Evolutionary conservation across 352 stramenopile genomes (phyloP), one percentile per base, ranked within the genome.

Genomic region (Phytophthora boehmeriae): DNA sequence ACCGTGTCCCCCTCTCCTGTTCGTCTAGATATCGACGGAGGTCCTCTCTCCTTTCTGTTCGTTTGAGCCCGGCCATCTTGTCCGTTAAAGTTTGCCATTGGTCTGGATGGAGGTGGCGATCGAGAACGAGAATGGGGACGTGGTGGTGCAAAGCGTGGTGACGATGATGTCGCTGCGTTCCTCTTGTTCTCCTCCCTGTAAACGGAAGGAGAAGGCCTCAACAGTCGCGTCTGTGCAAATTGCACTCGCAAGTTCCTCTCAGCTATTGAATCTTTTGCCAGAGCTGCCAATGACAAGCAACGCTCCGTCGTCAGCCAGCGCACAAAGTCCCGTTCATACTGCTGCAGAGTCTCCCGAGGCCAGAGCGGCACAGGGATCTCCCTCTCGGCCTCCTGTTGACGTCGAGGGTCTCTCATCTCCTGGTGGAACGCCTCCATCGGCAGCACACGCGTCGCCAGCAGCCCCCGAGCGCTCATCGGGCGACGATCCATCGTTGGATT

Each of bases 301-400:
- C 34, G 47, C n/a, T 28, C 36, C 5, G 22, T n/a, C 5, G 22
- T n/a, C 43, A 76, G 44, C 68, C 68, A 76, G 4, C 45, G 47
- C 2, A 9, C 14, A 45, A 82, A 82, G 4, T 51, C 35, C 13
- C 44, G 43, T 38, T 82, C 69, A 38, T 64, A 76, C 19, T 77
- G 55, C 20, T 56, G 55, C 3, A 55, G n/a, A 41, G 25, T 67
- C 47, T 82, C 73, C 5, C 63, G 67, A 5, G 67, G 49, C 59
- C 62, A 73, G 5, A 76, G 60, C 11, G 71, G 66, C n/a, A 76
- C 66, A 5, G 66, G 63, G 16, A 76, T 71, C 32, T 68, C 52
- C 4, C 27, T 9, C 10, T 41, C 38, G 10, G 14, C 32, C 10
- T 39, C 34, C 22, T 42, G n/a, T 5, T 48, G 51, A 1, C 59